Evolutionary conservation across 2,329 filamentous ascomycete genomes (phyloP).

Genomic region (Phaeosphaeria sp.): DNA sequence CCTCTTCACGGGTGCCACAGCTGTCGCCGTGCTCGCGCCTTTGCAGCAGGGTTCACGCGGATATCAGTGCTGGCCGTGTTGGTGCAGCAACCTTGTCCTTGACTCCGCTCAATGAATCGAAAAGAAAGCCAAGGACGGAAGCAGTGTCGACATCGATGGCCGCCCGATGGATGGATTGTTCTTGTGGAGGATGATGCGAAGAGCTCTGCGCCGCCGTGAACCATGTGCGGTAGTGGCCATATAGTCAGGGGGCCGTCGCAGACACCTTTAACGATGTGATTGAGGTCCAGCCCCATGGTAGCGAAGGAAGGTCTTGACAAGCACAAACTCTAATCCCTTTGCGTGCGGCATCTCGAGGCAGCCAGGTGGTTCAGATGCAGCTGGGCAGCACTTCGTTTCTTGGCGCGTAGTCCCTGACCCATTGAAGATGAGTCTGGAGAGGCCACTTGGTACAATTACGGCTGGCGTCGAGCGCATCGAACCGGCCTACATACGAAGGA

Average conservation of each 20-base stretch:
- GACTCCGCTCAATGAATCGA: background rate
- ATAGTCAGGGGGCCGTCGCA: background rate
- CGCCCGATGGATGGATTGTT: background rate
- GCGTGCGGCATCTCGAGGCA: background rate
- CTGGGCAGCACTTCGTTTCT: background rate
- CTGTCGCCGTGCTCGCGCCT: constrained; percentile 10
- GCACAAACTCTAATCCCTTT: background rate
- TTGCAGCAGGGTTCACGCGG: background rate
- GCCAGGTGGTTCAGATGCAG: background rate
- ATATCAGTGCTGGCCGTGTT: constrained; percentile 6
- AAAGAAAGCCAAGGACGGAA: background rate
- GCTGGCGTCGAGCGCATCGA: background rate
- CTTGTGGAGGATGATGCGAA: background rate
- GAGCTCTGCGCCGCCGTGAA: background rate
- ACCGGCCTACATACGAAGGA: no score
- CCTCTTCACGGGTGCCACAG: background rate
- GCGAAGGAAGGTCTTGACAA: background rate
- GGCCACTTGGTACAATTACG: background rate
- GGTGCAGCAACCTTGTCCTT: constrained; percentile 15
- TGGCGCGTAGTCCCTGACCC: background rate
- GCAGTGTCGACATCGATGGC: background rate
- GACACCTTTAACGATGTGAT: background rate
- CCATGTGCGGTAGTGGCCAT: background rate
- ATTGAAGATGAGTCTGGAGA: background rate
- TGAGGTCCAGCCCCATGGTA: background rate